Percentiles rank a stretch among this genome's conserved stretches.
These are phyloP conservation scores for Antrodiella citrinella DNA, from an alignment of 768 basidiomycete genomes.

Conservation along the genomic window DNA sequence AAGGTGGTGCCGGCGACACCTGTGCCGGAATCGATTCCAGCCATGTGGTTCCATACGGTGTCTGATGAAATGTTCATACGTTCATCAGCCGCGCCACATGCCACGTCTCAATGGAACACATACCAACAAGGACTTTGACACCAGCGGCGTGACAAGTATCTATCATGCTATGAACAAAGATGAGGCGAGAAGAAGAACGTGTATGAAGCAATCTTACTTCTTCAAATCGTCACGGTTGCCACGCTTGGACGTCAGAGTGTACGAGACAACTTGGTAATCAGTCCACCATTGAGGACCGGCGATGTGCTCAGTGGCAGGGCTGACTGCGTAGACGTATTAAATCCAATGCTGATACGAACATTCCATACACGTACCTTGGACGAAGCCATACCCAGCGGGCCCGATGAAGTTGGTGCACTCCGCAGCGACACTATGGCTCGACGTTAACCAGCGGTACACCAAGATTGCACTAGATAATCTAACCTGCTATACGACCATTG, in stretches of 20 bases:
- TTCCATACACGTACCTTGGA: slow-evolving; percentile 39
- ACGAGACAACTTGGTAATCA: slow-evolving; percentile 64
- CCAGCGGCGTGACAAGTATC: slow-evolving; percentile 30
- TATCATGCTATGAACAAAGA: slow-evolving; percentile 33
- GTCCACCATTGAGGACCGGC: slow-evolving; percentile 64
- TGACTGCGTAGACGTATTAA: slow-evolving; percentile 17
- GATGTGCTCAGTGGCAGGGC: slow-evolving; percentile 53
- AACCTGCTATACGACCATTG: slow-evolving; percentile 38
- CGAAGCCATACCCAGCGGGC: slow-evolving; percentile 59
- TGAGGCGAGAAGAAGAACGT: no score
- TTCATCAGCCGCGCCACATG: no score
- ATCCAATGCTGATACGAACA: not conserved
- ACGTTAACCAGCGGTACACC: not conserved
- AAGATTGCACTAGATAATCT: no score
- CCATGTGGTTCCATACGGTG: slow-evolving; percentile 66
- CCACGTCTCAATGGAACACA: no score
- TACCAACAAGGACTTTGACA: slow-evolving; percentile 33
- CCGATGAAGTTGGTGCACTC: slow-evolving; percentile 64
- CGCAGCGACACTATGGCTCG: slow-evolving; percentile 38
- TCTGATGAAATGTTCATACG: slow-evolving; percentile 23
- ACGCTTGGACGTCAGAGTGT: slow-evolving; percentile 56
- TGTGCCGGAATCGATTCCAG: slow-evolving; percentile 37
- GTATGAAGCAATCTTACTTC: no score
- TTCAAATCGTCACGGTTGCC: slow-evolving; percentile 46
- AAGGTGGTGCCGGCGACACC: slow-evolving; percentile 44